Evolutionary conservation across 225 moss, liverwort and hornwort species (phyloP), one percentile per base, ranked within the genome.

Genomic region (Marchantia paleacea): DNA sequence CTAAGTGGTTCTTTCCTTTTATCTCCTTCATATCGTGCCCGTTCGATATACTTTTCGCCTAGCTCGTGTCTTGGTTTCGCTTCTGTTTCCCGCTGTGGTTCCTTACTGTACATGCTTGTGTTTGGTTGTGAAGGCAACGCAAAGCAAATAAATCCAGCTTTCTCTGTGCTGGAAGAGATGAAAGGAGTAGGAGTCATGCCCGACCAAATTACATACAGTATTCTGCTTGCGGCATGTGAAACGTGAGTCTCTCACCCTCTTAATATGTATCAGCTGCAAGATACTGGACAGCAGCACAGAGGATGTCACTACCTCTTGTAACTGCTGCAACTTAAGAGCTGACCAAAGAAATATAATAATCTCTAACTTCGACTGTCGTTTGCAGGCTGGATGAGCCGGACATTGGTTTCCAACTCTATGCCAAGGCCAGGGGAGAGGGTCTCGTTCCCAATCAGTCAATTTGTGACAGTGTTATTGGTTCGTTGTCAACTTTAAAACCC

Each of bases 401-500:
- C 70, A 85, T 84, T 83, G 97, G 95, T 49, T 90, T 95, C 77
- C 90, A 91, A 72, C 88, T 94, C 20, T 92, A 92, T 81, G 84
- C 86, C 78, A 91, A 73, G 80, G 92, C 93, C 79, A 91, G 87
- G 85, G 85, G 90, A 49, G 97, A 92, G 55, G 92, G 92, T 52
- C 80, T 99, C 4, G 89, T 92, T 72, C 92, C 97, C 11, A 95
- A 92, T 66, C 84, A 93, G 72, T 78, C 89, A 47, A 99, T 99
- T 81, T 94, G 97, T 83, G 93, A 94, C 83, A 91, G 95, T 82
- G 88, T 99, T 55, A 89, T 85, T 72, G 95, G 97, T 99, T 2
- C 39, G 39, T 30, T 22, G 82, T 84, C 47, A 39, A 39, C 39
- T 39, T 5, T 39, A 39, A 39, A 39, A 39, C 39, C 39, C 5